These are phyloP conservation scores for Geotrichum histeridarum DNA, from an alignment of 1,139 yeast species.

Conservation along the genomic window DNA sequence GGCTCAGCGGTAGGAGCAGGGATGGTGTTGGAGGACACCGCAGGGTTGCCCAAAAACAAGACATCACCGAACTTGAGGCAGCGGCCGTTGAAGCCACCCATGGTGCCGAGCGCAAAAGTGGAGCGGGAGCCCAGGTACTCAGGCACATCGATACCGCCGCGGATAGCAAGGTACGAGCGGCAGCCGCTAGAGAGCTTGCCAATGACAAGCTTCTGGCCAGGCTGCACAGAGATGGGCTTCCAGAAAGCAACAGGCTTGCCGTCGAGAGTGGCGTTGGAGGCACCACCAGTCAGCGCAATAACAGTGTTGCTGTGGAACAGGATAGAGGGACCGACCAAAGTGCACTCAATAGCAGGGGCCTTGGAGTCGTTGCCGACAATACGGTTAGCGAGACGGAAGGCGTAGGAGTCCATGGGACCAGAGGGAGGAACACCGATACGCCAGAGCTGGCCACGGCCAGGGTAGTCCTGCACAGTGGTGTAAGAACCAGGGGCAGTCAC, in stretches of 20 bases:
- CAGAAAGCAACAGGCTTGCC: constrained; percentile 56
- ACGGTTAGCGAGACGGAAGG: constrained; percentile 83
- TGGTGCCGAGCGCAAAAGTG: constrained; percentile 87
- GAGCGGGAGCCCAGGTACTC: constrained; percentile 95
- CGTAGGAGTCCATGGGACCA: constrained; percentile 94
- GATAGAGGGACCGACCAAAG: constrained; percentile 80
- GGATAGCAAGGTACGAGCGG: constrained; percentile 80
- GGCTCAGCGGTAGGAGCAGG: constrained; percentile 72
- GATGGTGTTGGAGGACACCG: constrained; percentile 58
- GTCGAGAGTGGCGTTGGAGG: constrained; percentile 60
- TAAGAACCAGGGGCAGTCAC: constrained; percentile 84
- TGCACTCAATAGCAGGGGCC: constrained; percentile 87
- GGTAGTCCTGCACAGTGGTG: constrained; percentile 93
- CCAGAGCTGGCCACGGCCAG: constrained; percentile 90
- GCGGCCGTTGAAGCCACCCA: constrained; percentile 94
- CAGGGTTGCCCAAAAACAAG: constrained; percentile 75
- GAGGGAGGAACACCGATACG: constrained; percentile 93
- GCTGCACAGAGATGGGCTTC: constrained; percentile 61
- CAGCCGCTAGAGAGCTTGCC: constrained; percentile 82
- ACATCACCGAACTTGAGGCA: constrained; percentile 89
- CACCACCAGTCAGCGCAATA: constrained; percentile 84
- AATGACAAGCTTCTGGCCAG: constrained; percentile 72
- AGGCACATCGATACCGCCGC: constrained; percentile 92
- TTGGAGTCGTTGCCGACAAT: constrained; percentile 77
- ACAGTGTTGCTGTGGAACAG: constrained; percentile 75